Conservation (phyloP, 1,284 basidiomycete species). For the Tylopilus sp. region DNA sequence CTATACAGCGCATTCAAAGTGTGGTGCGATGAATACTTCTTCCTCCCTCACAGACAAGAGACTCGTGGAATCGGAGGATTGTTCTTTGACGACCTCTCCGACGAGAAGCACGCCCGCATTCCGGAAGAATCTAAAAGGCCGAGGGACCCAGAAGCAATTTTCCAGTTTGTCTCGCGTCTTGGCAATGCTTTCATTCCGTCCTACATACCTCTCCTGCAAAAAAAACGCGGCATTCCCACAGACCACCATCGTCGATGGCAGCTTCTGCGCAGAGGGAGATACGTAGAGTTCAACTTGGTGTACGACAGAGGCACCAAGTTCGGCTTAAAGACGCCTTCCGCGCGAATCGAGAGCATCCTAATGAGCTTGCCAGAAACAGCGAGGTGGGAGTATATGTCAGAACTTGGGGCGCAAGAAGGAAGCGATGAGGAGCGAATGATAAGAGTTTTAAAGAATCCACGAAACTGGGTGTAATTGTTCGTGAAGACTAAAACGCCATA, state of each 20-base stretch:
- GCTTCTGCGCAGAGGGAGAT: conserved; percentile 84
- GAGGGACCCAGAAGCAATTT: conserved; percentile 69
- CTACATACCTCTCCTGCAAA: conserved; percentile 82
- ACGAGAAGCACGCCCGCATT: conserved; percentile 64
- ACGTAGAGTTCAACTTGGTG: conserved; percentile 94
- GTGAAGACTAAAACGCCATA: no score
- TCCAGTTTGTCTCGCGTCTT: conserved; percentile 72
- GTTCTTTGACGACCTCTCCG: conserved; percentile 92
- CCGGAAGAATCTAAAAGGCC: conserved; percentile 58
- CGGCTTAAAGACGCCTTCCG: conserved; percentile 88
- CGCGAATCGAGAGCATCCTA: conserved; percentile 90
- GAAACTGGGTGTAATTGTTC: conserved; percentile 73
- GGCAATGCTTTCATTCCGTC: conserved; percentile 86
- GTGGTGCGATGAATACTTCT: conserved; percentile 99
- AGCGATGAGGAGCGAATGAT: conserved; percentile 65
- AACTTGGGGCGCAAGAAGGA: conserved; percentile 71
- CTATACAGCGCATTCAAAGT: conserved; percentile 87
- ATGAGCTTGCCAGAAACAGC: conserved; percentile 92
- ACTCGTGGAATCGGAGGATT: conserved; percentile 91
- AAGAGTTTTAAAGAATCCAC: conserved; percentile 57
- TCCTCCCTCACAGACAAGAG: conserved; percentile 91
- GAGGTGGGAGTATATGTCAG: conserved; percentile 92
- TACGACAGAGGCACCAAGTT: conserved; percentile 89
- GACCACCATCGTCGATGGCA: conserved; percentile 86
- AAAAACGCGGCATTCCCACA: conserved; percentile 64